Base-by-base conservation (phyloP, 352 stramenopile genomes). In the Pythium dissotocum region DNA sequence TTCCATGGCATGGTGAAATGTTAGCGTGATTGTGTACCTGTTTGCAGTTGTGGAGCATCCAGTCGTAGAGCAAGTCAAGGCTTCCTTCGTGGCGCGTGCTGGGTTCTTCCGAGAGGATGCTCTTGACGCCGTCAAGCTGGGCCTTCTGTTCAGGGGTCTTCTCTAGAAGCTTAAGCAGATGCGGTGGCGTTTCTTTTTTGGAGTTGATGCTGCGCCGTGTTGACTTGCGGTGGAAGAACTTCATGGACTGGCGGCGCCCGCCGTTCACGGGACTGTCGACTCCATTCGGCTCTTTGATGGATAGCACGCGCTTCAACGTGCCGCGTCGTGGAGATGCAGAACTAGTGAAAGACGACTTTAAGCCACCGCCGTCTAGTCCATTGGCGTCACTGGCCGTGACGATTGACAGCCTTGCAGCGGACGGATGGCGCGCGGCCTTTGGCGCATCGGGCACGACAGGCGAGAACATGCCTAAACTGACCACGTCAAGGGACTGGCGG, bases 21-120 rank as follows among this genome's bases (percentile, higher is more conserved):
- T 4, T 18, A 21, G 36, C 24, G 18, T 40, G 2, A 42, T 2
- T 10, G 6, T 13, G 28, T 67, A 82, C 76, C 63, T 90, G 80
- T 58, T 90, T 89, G 59, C 85, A 93, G 73, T 91, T 90, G 44
- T 85, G 76, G 53, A 90, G 72, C 85, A 93, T 93, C 85, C 85
- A 93, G 46, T 79, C 72, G 73, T 90, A 93, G 5, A 93, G 79
- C 1, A 90, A 44, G 21, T 90, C 79, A 33, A 91, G 80, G 59
- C 82, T 90, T 46, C 83, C 66, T 61, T 93, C 85, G 44, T 87
- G 89, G 32, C 85, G 79, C 2, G 73, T 38, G 9, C 72, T 74
- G 0, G 83, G 78, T 28, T 89, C 77, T 48, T 89, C 80, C 9
- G 66, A 61, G 6, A 93, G 70, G 40, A 84, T 89, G 3, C 42